A percentile compares a stretch with the other conserved stretches of the same genome.
Conservation (phyloP, 2,329 filamentous ascomycete species). For the Cordyceps fumosorosea region DNA sequence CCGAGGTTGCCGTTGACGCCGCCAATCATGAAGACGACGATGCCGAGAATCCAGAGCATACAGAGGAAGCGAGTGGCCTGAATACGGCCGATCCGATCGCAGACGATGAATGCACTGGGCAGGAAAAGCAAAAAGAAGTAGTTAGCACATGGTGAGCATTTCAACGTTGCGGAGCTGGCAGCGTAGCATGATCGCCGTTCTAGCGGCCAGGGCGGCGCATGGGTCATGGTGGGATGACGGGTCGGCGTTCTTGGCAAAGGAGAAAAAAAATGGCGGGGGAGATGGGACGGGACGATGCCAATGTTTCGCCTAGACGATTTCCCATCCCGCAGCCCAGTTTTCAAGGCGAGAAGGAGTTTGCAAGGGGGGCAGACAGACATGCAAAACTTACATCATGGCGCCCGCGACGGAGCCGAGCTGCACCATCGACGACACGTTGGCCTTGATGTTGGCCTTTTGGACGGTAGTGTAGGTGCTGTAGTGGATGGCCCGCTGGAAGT, state of each 20-base stretch:
- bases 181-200: neutral
- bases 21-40: slow-evolving; percentile 50
- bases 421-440: slow-evolving; percentile 75
- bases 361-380: neutral
- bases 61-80: slow-evolving; percentile 55
- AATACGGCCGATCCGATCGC: slow-evolving; percentile 55
- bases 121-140: neutral
- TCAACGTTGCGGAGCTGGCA: neutral
- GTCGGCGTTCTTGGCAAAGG: slow-evolving; percentile 1
- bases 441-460: slow-evolving; percentile 60
- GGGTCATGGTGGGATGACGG: neutral
- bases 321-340: neutral
- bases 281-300: neutral
- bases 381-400: slow-evolving; percentile 45
- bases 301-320: neutral
- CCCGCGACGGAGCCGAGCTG: slow-evolving; percentile 71
- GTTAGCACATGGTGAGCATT: slow-evolving; percentile 2
- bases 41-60: slow-evolving; percentile 50
- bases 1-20: slow-evolving; percentile 44
- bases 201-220: neutral
- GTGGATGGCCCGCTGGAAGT: slow-evolving; percentile 55
- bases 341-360: neutral
- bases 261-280: neutral
- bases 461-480: slow-evolving; percentile 45
- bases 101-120: slow-evolving; percentile 49